phyloP scores from a whole-genome alignment of 1,284 basidiomycete genomes.

The Cerioporus squamosus region DNA sequence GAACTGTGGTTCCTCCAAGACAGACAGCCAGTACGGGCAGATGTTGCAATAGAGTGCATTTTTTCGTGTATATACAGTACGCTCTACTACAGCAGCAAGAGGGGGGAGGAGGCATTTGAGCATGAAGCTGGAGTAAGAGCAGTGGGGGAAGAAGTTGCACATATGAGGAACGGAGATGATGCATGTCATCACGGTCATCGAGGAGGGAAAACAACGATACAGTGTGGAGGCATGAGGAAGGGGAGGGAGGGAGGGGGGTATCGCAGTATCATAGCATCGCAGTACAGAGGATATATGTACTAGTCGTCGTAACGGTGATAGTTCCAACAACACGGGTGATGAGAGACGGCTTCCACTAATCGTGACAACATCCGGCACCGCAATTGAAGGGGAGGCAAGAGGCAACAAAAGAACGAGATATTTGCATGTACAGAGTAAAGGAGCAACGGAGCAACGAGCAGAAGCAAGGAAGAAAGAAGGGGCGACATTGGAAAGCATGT shows the following conservation, averaged over 20 bases:
- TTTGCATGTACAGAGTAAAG: conserved; percentile 1
- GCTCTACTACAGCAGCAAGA: conserved; percentile 8
- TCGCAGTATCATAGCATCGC: conserved; percentile 10
- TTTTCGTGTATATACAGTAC: conserved; percentile 19
- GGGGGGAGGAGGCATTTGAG: not conserved
- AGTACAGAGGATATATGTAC: conserved; percentile 21
- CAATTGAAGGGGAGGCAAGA: not conserved
- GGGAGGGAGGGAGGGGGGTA: conserved; percentile 2
- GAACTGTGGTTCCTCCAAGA: no score
- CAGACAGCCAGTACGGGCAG: no score
- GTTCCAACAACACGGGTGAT: conserved; percentile 6
- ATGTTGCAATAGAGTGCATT: conserved; percentile 10
- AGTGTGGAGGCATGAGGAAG: conserved; percentile 1
- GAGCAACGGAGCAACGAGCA: no score
- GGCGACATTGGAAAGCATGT: not conserved
- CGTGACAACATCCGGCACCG: conserved; percentile 15
- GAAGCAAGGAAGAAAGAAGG: no score
- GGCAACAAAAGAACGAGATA: conserved; percentile 1
- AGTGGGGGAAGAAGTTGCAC: not conserved
- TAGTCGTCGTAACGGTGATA: conserved; percentile 9
- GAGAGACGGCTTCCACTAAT: conserved; percentile 7
- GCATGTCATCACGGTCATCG: conserved; percentile 1
- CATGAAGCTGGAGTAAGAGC: not conserved
- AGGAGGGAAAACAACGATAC: not conserved
- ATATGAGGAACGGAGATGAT: not conserved